Base-by-base conservation (phyloP, 1,139 yeast species). In the Saccharomycopsis phalli region DNA sequence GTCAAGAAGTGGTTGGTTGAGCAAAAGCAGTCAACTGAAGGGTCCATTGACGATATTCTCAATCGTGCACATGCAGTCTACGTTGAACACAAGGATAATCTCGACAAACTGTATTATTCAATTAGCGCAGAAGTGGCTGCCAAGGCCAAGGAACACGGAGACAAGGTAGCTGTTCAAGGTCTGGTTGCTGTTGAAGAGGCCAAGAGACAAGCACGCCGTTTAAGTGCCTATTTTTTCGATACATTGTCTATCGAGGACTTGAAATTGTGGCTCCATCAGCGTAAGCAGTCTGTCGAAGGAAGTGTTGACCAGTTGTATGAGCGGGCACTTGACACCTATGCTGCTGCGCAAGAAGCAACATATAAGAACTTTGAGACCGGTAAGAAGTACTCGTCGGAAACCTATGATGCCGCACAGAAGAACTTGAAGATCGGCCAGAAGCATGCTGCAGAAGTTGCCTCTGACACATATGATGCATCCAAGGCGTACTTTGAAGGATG, bases 401-500 rank as follows among this genome's bases (percentile, higher is more conserved):
- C 36, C 34, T 21, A 31, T 14, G 20, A 31, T 23, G 23, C 22
- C 18, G 31, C 37, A 29, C 41, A 47, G 30, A 34, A 37, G 10
- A 23, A 46, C 4, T 41, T 21, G 18, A 22, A 22, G 25, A 10
- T 7, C 8, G 25, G 25, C 25, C 25, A 22, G 25, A 22, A 22
- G 25, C 10, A 22, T 10, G 25, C 25, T 10, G 25, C 29, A 38
- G 7, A 61, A 32, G 62, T 58, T 13, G 57, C 55, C 51, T 61
- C 66, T 48, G n/a, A 22, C 13, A 18, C 8, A n/a, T 4, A 10
- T 14, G 29, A 26, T n/a, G 29, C 29, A 11, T 11, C 29, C 29
- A 26, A n/a, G n/a, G 40, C 37, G 8, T 42, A 26, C 22, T 70
- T 74, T 51, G 70, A 68, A 41, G 62, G 68, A 27, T 72, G 71